Percentiles rank a stretch among this genome's conserved stretches.
Evolutionary conservation across 805 yeast species (phyloP).

Genomic region (Brettanomyces custersianus): DNA sequence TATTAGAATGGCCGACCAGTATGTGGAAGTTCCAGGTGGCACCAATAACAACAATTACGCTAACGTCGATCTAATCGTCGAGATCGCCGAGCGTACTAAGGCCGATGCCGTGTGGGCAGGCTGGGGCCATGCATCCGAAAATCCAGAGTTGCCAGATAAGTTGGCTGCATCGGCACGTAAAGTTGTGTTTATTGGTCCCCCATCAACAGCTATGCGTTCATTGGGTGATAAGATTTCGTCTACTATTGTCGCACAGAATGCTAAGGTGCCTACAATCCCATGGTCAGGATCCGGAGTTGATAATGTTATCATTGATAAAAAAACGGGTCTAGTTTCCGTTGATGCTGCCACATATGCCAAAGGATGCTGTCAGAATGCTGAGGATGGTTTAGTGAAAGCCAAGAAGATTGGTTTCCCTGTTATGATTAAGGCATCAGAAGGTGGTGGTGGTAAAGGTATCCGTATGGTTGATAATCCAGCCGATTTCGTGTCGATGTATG

Average conservation of each 20-base stretch:
- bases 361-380: constrained; percentile 83
- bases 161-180: constrained; percentile 88
- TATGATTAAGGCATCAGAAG: constrained; percentile 99
- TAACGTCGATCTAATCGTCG: constrained; percentile 94
- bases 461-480: constrained; percentile 86
- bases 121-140: constrained; percentile 99
- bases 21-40: constrained; percentile 98
- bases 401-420: constrained; percentile 91
- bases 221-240: constrained; percentile 97
- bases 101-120: constrained; percentile 99
- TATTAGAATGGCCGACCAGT: constrained; percentile 98
- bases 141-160: constrained; percentile 88
- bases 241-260: constrained; percentile 98
- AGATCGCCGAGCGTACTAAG: constrained; percentile 90
- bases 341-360: constrained; percentile 71
- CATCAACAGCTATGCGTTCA: constrained; percentile 99
- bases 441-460: constrained; percentile 99
- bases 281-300: constrained; percentile 99
- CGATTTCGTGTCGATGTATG: constrained; percentile 67
- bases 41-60: constrained; percentile 98
- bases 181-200: constrained; percentile 95
- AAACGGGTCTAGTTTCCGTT: constrained; percentile 80
- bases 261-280: constrained; percentile 96
- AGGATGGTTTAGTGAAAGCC: constrained; percentile 84
- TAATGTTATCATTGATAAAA: constrained; percentile 59